Conservation (phyloP, 768 basidiomycete species). For the Daedalea quercina region DNA sequence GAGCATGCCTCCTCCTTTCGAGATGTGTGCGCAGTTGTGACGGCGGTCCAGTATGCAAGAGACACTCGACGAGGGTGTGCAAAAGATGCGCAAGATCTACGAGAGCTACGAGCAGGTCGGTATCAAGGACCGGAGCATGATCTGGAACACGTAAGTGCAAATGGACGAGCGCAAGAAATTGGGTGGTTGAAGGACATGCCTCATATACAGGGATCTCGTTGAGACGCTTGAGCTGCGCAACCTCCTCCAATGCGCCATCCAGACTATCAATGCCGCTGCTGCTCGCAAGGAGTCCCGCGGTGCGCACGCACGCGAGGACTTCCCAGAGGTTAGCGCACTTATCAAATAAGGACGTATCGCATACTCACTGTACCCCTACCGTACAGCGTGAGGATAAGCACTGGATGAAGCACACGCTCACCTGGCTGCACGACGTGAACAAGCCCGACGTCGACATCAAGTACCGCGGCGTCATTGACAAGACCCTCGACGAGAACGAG, state of each 20-base stretch:
- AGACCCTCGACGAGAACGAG: slow-evolving; percentile 91
- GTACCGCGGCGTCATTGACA: slow-evolving; percentile 82
- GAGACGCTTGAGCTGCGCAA: slow-evolving; percentile 98
- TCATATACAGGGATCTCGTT: slow-evolving; percentile 87
- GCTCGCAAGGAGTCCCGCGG: slow-evolving; percentile 97
- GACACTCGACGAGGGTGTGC: slow-evolving; percentile 87
- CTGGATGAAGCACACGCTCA: slow-evolving; percentile 96
- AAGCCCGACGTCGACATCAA: slow-evolving; percentile 82
- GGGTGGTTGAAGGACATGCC: background rate
- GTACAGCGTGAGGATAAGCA: slow-evolving; percentile 80
- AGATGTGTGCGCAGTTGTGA: no score
- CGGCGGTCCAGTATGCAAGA: slow-evolving; percentile 60
- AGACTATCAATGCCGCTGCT: slow-evolving; percentile 89
- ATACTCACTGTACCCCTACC: background rate
- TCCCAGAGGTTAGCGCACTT: slow-evolving; percentile 62
- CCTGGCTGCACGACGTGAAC: slow-evolving; percentile 76
- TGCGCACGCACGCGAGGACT: slow-evolving; percentile 98
- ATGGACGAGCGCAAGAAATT: background rate
- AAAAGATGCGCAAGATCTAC: slow-evolving; percentile 82
- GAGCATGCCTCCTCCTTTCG: slow-evolving; percentile 6
- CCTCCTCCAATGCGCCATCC: slow-evolving; percentile 89
- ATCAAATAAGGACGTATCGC: background rate
- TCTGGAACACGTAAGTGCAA: slow-evolving; percentile 91
- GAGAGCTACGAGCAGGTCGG: slow-evolving; percentile 86
- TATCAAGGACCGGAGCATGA: slow-evolving; percentile 98